phyloP scores from a whole-genome alignment of 495 filamentous ascomycete species.

The Xylaria palmicola region DNA sequence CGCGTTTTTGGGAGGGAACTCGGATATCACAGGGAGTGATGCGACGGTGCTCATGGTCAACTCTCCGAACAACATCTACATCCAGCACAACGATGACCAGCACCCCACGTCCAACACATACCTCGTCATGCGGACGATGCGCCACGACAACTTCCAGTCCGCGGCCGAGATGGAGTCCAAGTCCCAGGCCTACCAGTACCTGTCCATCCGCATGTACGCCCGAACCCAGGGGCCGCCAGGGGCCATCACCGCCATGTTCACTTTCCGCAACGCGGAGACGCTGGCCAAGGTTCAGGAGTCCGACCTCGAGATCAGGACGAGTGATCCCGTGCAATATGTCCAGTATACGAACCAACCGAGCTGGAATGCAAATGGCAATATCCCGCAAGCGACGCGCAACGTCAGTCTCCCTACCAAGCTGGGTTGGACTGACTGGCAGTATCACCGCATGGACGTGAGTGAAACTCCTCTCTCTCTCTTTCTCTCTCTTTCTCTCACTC shows the following conservation, averaged over 20 bases:
- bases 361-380: constrained; percentile 43
- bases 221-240: constrained; percentile 53
- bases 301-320: constrained; percentile 73
- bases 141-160: constrained; percentile 56
- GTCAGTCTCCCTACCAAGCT: constrained; percentile 41
- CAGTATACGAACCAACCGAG: constrained; percentile 77
- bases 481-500: background rate
- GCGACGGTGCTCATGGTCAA: constrained; percentile 58
- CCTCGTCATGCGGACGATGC: constrained; percentile 62
- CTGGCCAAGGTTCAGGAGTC: constrained; percentile 62
- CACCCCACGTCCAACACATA: constrained; percentile 45
- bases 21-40: constrained; percentile 38
- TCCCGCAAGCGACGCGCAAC: constrained; percentile 45
- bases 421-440: constrained; percentile 65
- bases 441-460: constrained; percentile 60
- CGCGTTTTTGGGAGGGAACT: constrained; percentile 22
- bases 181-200: constrained; percentile 52
- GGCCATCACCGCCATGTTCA: constrained; percentile 70
- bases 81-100: constrained; percentile 42
- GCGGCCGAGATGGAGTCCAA: constrained; percentile 63
- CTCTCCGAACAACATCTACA: constrained; percentile 64
- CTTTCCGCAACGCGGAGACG: constrained; percentile 44
- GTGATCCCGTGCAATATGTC: constrained; percentile 52
- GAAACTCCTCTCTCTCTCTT: no score
- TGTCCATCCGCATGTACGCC: constrained; percentile 61